Percentiles rank a stretch among this genome's conserved stretches.
phyloP scores from a whole-genome alignment of 768 basidiomycete species.

The Goffeauzyma gilvescens region DNA sequence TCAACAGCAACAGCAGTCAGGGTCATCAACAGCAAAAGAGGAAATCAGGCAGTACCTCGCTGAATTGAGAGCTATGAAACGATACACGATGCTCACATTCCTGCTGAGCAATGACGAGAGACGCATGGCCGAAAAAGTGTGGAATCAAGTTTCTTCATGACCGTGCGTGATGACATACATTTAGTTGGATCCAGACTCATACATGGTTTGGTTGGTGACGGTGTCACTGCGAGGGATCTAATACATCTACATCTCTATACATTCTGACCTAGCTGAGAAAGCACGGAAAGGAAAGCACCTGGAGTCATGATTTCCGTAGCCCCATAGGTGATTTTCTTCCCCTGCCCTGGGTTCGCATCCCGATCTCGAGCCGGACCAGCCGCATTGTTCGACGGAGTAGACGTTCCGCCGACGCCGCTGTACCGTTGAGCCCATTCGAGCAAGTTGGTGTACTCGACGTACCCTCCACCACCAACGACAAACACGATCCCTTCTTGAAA shows the following conservation, averaged over 20 bases:
- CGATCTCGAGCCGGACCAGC: constrained; percentile 3
- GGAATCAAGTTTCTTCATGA: too few relatives aligned
- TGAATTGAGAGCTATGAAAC: not conserved
- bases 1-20: constrained; percentile 1
- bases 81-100: not conserved
- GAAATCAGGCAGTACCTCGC: not conserved
- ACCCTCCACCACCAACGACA: constrained; percentile 86
- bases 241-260: too few relatives aligned
- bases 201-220: too few relatives aligned
- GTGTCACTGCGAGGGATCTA: too few relatives aligned
- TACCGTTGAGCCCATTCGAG: constrained; percentile 79
- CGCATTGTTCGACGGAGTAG: not conserved
- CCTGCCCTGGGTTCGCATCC: too few relatives aligned
- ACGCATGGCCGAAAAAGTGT: too few relatives aligned
- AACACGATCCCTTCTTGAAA: constrained; percentile 82
- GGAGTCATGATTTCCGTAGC: constrained; percentile 90
- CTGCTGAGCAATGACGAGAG: constrained; percentile 3
- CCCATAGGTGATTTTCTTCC: constrained; percentile 78
- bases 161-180: too few relatives aligned
- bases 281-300: constrained; percentile 53
- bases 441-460: constrained; percentile 92
- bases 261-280: constrained; percentile 37
- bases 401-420: not conserved
- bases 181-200: too few relatives aligned
- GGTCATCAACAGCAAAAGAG: not conserved